A percentile compares a stretch with the other conserved stretches of the same genome.
Conservation (phyloP, 2,329 filamentous ascomycete species). For the Onygena corvina region DNA sequence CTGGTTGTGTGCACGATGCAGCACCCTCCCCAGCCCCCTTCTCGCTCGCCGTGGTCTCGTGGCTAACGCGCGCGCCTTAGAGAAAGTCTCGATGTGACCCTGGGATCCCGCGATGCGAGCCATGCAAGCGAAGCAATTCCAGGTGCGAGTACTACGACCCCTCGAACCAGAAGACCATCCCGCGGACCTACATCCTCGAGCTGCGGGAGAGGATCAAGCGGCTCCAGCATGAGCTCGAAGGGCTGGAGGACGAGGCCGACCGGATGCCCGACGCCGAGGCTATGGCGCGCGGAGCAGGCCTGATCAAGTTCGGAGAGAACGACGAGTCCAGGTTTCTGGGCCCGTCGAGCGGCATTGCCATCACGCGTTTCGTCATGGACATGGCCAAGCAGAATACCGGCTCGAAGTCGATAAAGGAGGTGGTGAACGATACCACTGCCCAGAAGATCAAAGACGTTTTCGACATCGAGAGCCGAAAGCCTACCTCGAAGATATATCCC, state of each 20-base stretch:
- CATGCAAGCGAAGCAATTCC: constrained; percentile 83
- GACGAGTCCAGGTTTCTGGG: constrained; percentile 87
- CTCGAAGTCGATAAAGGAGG: constrained; percentile 79
- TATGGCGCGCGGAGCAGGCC: constrained; percentile 72
- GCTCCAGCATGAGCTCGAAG: constrained; percentile 68
- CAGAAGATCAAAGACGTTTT: constrained; percentile 57
- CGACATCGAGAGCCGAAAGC: constrained; percentile 51
- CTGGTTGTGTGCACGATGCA: background rate
- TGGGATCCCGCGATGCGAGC: constrained; percentile 76
- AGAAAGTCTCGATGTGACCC: constrained; percentile 95
- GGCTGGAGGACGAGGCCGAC: constrained; percentile 65
- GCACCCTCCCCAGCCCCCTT: background rate
- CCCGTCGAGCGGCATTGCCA: constrained; percentile 87
- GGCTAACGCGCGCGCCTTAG: constrained; percentile 35
- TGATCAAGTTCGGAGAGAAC: constrained; percentile 70
- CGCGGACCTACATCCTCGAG: constrained; percentile 81
- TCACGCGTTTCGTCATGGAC: constrained; percentile 90
- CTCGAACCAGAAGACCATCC: constrained; percentile 70
- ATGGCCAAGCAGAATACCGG: constrained; percentile 89
- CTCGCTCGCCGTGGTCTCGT: background rate
- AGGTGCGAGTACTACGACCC: constrained; percentile 94
- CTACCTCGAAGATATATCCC: constrained; percentile 71
- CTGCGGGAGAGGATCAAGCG: constrained; percentile 75
- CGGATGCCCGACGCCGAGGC: constrained; percentile 63
- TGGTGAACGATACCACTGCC: constrained; percentile 65